Percentiles rank a stretch among this genome's conserved stretches.
Conservation (phyloP, 768 basidiomycete genomes). For the Naganishia onofrii region DNA sequence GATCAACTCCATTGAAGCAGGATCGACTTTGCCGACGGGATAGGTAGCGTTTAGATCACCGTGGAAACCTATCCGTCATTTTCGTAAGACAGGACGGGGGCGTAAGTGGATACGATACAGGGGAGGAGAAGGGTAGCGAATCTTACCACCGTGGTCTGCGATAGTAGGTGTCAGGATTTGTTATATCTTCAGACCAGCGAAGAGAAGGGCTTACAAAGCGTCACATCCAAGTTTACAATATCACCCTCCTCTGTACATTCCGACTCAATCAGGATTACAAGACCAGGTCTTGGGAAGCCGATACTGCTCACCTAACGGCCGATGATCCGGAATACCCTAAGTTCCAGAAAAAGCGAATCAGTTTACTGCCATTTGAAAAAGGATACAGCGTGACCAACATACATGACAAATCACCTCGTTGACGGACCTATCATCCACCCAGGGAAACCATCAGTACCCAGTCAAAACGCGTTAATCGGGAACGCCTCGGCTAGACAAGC, state of each 20-base stretch:
- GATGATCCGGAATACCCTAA: conserved; percentile 78
- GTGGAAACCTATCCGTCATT: conserved; percentile 67
- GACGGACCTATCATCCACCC: conserved; percentile 61
- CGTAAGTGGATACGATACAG: not conserved
- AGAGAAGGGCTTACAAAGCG: conserved; percentile 45
- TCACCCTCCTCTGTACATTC: conserved; percentile 74
- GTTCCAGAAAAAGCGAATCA: not conserved
- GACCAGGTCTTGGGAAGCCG: not conserved
- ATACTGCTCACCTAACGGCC: conserved; percentile 36
- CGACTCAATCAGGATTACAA: conserved; percentile 47
- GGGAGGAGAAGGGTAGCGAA: not conserved
- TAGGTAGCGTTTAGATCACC: conserved; percentile 91
- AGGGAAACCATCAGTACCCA: conserved; percentile 12
- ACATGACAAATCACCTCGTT: conserved; percentile 94
- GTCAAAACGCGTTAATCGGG: too few species aligned
- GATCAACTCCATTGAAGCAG: conserved; percentile 77
- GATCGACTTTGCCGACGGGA: conserved; percentile 61
- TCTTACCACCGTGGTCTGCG: conserved; percentile 43
- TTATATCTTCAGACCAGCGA: not conserved
- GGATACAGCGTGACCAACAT: conserved; percentile 26
- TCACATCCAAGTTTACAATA: conserved; percentile 79
- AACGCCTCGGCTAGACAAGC: too few species aligned
- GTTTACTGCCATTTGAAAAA: not conserved
- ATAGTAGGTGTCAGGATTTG: not conserved
- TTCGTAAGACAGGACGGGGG: not conserved